Evolutionary conservation across 202 grass and related monocot species (phyloP), one percentile per base, ranked within the genome.

Genomic region (Panicum virgatum): DNA sequence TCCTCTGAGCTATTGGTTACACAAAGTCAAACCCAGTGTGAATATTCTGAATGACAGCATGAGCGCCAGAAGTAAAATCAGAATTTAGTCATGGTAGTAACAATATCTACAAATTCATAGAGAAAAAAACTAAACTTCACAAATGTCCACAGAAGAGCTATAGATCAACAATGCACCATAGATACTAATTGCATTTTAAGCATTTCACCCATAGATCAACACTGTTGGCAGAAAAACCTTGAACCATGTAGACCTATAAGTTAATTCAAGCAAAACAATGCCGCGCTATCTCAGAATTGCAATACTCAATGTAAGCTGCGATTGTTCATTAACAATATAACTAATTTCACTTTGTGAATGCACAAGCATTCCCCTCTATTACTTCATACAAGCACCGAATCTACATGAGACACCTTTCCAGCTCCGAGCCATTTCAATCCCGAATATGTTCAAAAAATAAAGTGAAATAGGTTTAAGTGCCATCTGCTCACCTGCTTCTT

Each of bases 401-500:
- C 13, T 9, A 56, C 62, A 86, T 6, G 18, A 23, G 66, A 13
- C 68, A 43, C 12, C 37, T 64, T 56, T 58, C 32, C 59, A 75
- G 18, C 12, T 69, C 13, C 2, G 0, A 65, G 83, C 16, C 58
- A 79, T 53, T 61, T 14, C 26, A 62, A 75, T 1, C 6, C 39
- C 37, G 7, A 40, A 25, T 56, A 56, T 69, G 15, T 42, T 12
- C 72, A 42, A 3, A n/a, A 79, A 12, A 69, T 77, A 32, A 48
- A 77, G 19, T 32, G n/a, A 57, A n/a, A n/a, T n/a, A n/a, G n/a
- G n/a, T n/a, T n/a, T n/a, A n/a, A 12, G 48, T 48, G 69, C 30
- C 18, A 38, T 76, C 14, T 26, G 29, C 87, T 84, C 57, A 94
- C 94, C 91, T 94, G 94, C 71, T 70, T 92, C 83, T 94, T 94